phyloP scores from a whole-genome alignment of 805 yeast genomes.

The Starmerella etchellsii region DNA sequence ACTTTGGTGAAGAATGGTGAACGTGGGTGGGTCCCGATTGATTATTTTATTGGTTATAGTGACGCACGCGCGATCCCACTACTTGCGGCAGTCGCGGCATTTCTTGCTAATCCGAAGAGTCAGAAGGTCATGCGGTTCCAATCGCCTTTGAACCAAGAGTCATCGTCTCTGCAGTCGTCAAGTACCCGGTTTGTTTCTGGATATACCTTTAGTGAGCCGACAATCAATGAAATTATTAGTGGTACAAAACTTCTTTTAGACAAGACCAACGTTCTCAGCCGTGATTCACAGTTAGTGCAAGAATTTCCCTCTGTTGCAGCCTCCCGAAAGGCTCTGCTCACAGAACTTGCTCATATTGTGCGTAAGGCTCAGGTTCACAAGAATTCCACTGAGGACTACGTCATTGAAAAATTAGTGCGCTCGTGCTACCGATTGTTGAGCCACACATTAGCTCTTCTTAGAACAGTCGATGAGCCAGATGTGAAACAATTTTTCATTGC shows the following conservation, averaged over 20 bases:
- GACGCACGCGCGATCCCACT: slow-evolving; percentile 29
- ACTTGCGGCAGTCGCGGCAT: slow-evolving; percentile 27
- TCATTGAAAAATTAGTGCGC: slow-evolving; percentile 25
- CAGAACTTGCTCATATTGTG: slow-evolving; percentile 31
- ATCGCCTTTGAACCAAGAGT: background rate
- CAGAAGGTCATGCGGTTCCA: slow-evolving; percentile 13
- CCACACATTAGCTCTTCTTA: slow-evolving; percentile 26
- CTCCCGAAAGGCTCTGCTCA: slow-evolving; percentile 28
- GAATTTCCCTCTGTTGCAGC: slow-evolving; percentile 24
- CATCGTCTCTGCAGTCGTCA: background rate
- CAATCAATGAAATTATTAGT: slow-evolving; percentile 28
- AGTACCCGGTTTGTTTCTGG: background rate
- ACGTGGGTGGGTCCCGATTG: slow-evolving; percentile 35
- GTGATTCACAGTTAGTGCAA: slow-evolving; percentile 26
- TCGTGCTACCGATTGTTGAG: slow-evolving; percentile 26
- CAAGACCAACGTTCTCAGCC: slow-evolving; percentile 26
- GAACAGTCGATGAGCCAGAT: slow-evolving; percentile 22
- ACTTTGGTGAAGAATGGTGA: slow-evolving; percentile 27
- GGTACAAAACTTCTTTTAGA: slow-evolving; percentile 30
- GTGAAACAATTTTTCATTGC: slow-evolving; percentile 1
- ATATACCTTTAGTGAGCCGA: slow-evolving; percentile 27
- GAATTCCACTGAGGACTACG: slow-evolving; percentile 23
- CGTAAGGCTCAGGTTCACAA: slow-evolving; percentile 28
- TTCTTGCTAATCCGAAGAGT: slow-evolving; percentile 26
- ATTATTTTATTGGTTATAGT: slow-evolving; percentile 29